Evolutionary conservation across 768 basidiomycete species (phyloP), one percentile per base, ranked within the genome.

Genomic region (Suillus decipiens): DNA sequence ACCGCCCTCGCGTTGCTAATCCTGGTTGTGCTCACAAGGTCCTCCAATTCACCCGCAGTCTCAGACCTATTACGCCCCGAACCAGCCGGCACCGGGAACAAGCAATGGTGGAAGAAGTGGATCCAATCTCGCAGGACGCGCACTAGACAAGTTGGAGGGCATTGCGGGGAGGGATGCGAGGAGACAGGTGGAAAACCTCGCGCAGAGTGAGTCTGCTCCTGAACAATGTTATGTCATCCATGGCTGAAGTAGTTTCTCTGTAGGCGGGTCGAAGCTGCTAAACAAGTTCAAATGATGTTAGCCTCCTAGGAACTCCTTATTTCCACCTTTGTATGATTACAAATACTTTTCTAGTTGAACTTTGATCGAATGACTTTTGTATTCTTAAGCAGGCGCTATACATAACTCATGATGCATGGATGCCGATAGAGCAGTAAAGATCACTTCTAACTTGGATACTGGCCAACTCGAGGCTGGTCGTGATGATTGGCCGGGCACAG

Each of bases 101-200:
- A 12, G 48, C 31, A 63, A 64, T 4, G 31, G 48, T 41, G 60
- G 62, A 10, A 67, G 68, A 4, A 64, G 65, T 0, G 60, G 61
- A 0, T 43, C 50, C 55, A 47, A 22, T 59, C 19, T 61, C 24
- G 60, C 5, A 10, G 64, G 81, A 37, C 79, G 75, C 66, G 86
- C 86, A 47, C 67, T 80, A 67, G 79, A 72, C 64, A 78, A 81
- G n/a, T 78, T 89, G 22, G 86, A 87, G 70, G 83, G 79, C 63
- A 72, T 87, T 36, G 84, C 84, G 19, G 86, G 87, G 4, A 78
- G 76, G 66, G 81, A 80, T 61, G 81, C 80, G 48, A 73, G 82
- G 45, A 71, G 73, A 39, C 85, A 84, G 67, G 63, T 88, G 47
- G 85, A 86, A 62, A 76, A 65, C 63, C 66, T 88, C 50, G 79